Base-by-base conservation (phyloP, 1,284 basidiomycete genomes). In the Phenoliferia sp. region DNA sequence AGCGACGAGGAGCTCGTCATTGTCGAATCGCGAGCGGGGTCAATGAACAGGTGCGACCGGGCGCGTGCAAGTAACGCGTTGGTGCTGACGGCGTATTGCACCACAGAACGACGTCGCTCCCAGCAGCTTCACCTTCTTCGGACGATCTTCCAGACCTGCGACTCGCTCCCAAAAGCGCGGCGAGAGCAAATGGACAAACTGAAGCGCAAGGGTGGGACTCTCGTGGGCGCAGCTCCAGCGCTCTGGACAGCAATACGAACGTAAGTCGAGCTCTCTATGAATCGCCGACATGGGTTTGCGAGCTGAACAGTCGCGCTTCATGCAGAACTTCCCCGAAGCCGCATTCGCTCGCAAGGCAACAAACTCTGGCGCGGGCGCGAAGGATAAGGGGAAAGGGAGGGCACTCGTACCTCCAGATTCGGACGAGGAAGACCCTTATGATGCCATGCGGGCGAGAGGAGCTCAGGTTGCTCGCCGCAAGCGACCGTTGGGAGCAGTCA, bases 351-450 rank as follows among this genome's bases (percentile, higher is more conserved):
- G 29, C 55, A 32, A 57, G 55, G 17, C 29, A 15, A 16, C 55
- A n/a, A 22, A 22, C 48, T 52, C 48, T 17, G 32, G n/a, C 36
- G 39, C 22, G 34, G 39, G n/a, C 28, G 28, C 48, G 19, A 35
- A 39, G 17, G 60, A 10, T 26, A 62, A 55, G 35, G 63, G 50
- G 22, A 68, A 61, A 56, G 59, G 28, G 15, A 62, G 48, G 56
- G 50, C n/a, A 36, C 39, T 54, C 54, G 56, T 26, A 5, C 36
- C 48, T 7, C 17, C 48, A 52, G 28, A 19, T 26, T 44, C 17
- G 16, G 61, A 29, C 48, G 36, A 17, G 6, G 52, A 29, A 29
- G 28, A 26, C 16, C 17, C 6, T 57, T 63, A 22, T 33, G 29
- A 1, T 39, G 35, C 3, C 28, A 35, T 39, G 57, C 10, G n/a